Evolutionary conservation across 2,329 filamentous ascomycete species (phyloP), one percentile per base, ranked within the genome.

Genomic region (Monilinia polystroma): DNA sequence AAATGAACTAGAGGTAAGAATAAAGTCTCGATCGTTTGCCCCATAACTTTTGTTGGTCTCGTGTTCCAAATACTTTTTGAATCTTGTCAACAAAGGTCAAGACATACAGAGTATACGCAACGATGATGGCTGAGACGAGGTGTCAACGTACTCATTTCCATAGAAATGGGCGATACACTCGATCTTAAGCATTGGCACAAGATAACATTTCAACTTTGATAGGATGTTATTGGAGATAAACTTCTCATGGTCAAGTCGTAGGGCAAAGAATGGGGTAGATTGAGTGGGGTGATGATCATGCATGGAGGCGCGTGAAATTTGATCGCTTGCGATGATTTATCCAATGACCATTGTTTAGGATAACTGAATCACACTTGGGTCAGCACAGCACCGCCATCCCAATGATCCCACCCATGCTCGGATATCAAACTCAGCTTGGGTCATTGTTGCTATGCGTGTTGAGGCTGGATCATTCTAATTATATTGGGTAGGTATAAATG

Each of bases 381-480:
- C 26, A 51, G 54, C 55, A 66, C 45, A 60, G 16, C 14, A 20
- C 16, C 1, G 18, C 45, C 45, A n/a, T n/a, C 20, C 18, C 16
- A 20, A 47, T 20, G 7, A 60, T 55, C 54, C 35, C 45, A 35
- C 20, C 43, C 45, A 32, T 47, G 45, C 47, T 60, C 35, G 35
- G 26, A 60, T 58, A 29, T 16, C 29, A 35, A 51, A 62, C 53
- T 67, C 66, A 69, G 63, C 67, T 66, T n/a, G 2, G 18, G n/a
- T 5, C 18, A 20, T 26, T 35, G 58, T 68, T 69, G 41, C 68
- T 70, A 69, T 70, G 69, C 69, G 54, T 56, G 60, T 58, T 65
- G 67, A 68, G 69, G 69, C 67, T 70, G 66, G 51, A 7, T 8
- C 32, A 35, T 35, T 6, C 32, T 3, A 57, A 56, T 63, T 32